Percentiles rank a stretch among this genome's conserved stretches.
Conservation (phyloP, 2,329 filamentous ascomycete genomes). For the Alternaria hordeiaustralica region DNA sequence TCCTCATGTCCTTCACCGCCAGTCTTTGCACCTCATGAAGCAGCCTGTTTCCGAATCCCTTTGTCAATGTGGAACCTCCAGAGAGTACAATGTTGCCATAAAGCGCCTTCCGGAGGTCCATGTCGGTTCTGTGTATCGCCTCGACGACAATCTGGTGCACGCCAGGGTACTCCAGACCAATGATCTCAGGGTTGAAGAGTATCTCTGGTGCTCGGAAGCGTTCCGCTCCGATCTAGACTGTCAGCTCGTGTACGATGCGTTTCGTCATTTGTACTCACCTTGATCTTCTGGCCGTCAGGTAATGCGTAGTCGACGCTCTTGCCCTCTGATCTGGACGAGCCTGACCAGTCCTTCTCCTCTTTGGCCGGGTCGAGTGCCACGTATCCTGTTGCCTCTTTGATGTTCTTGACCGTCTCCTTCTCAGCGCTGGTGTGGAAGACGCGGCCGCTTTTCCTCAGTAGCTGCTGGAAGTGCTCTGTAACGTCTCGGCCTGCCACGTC, state of each 20-base stretch:
- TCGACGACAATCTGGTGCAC: slow-evolving; percentile 98
- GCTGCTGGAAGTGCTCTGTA: slow-evolving; percentile 89
- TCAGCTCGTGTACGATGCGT: slow-evolving; percentile 27
- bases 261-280: slow-evolving; percentile 60
- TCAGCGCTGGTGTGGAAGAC: slow-evolving; percentile 98
- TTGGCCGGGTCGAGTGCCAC: slow-evolving; percentile 88
- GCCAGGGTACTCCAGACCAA: slow-evolving; percentile 94
- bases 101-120: slow-evolving; percentile 91
- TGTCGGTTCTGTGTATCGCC: slow-evolving; percentile 90
- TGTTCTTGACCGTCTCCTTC: slow-evolving; percentile 97
- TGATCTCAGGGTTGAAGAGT: slow-evolving; percentile 95
- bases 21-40: slow-evolving; percentile 90
- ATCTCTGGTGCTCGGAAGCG: slow-evolving; percentile 96
- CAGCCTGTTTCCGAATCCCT: slow-evolving; percentile 92
- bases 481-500: slow-evolving; percentile 96
- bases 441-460: slow-evolving; percentile 90
- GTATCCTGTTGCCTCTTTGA: slow-evolving; percentile 95
- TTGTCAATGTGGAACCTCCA: slow-evolving; percentile 93
- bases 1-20: slow-evolving; percentile 98
- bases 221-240: slow-evolving; percentile 79
- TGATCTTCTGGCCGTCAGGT: slow-evolving; percentile 92
- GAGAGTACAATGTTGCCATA: slow-evolving; percentile 98
- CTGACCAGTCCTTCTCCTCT: slow-evolving; percentile 95
- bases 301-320: slow-evolving; percentile 87
- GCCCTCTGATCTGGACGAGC: slow-evolving; percentile 74